Conservation (phyloP, 768 basidiomycete genomes). For the Russula compacta region DNA sequence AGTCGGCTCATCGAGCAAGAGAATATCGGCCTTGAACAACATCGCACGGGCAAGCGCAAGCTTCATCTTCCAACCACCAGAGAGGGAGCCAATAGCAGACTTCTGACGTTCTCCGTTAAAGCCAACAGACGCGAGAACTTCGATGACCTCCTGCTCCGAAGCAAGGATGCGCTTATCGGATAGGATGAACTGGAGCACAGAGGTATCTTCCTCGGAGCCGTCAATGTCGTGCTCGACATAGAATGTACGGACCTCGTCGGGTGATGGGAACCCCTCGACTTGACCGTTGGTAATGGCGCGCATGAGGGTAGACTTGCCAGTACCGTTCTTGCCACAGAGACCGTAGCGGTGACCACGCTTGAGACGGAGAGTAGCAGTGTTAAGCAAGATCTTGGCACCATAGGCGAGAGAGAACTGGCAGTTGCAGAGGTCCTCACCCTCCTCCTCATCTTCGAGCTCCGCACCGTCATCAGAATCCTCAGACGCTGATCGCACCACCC, state of each 20-base stretch:
- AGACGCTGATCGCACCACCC: slow-evolving; percentile 84
- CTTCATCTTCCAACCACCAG: slow-evolving; percentile 99
- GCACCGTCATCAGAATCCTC: slow-evolving; percentile 62
- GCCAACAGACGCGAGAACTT: slow-evolving; percentile 83
- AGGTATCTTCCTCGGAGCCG: slow-evolving; percentile 85
- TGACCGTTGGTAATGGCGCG: slow-evolving; percentile 90
- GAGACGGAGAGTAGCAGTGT: slow-evolving; percentile 92
- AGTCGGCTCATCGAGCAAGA: slow-evolving; percentile 93
- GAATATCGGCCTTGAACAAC: slow-evolving; percentile 96
- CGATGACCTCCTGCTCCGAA: slow-evolving; percentile 56
- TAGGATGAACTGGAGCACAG: slow-evolving; percentile 83
- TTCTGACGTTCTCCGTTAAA: slow-evolving; percentile 84
- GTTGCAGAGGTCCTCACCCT: slow-evolving; percentile 98
- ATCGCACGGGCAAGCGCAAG: slow-evolving; percentile 94
- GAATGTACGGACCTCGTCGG: slow-evolving; percentile 95
- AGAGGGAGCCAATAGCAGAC: slow-evolving; percentile 79
- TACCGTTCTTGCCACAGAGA: slow-evolving; percentile 98
- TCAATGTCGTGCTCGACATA: slow-evolving; percentile 99
- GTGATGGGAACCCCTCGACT: slow-evolving; percentile 97
- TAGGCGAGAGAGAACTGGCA: slow-evolving; percentile 98
- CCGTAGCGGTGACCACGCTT: slow-evolving; percentile 99
- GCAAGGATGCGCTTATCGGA: slow-evolving; percentile 76
- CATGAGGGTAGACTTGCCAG: slow-evolving; percentile 94
- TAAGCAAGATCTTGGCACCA: slow-evolving; percentile 96
- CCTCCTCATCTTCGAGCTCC: slow-evolving; percentile 82